phyloP scores from a whole-genome alignment of 345 rosid species.

The Eucalyptus sp. region DNA sequence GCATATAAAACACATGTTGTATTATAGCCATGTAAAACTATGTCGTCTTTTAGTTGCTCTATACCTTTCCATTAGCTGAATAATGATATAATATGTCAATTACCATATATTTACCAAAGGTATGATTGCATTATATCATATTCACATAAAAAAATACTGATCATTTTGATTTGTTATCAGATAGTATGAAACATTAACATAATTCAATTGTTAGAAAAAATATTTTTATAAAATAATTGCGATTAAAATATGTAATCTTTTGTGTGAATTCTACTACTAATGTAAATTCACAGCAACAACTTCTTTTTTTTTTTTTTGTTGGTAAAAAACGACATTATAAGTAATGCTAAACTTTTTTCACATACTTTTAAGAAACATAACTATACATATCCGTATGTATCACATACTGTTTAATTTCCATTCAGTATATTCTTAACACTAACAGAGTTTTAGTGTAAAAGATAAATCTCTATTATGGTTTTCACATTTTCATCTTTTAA shows the following conservation, averaged over 20 bases:
- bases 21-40: not conserved
- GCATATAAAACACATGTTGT: not conserved
- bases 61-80: too few relatives aligned
- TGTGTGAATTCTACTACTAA: not conserved
- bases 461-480: not conserved
- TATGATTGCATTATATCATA: not conserved
- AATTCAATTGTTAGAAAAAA: too few relatives aligned
- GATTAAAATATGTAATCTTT: too few relatives aligned
- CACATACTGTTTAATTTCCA: not conserved
- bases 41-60: not conserved
- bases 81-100: too few relatives aligned
- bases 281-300: rapidly evolving
- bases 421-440: not conserved
- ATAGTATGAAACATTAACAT: not conserved
- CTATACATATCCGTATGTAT: not conserved
- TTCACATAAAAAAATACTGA: not conserved
- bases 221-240: too few relatives aligned
- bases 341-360: too few relatives aligned
- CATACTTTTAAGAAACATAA: too few relatives aligned
- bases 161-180: not conserved
- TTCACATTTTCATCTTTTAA: not conserved
- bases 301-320: too few relatives aligned
- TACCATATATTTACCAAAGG: not conserved
- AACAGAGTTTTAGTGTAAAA: not conserved
- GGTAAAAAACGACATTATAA: too few relatives aligned